Percentiles rank a stretch among this genome's conserved stretches.
These are phyloP conservation scores for Cercospora berteroae DNA, from an alignment of 2,329 filamentous ascomycete genomes.

Conservation along the genomic window DNA sequence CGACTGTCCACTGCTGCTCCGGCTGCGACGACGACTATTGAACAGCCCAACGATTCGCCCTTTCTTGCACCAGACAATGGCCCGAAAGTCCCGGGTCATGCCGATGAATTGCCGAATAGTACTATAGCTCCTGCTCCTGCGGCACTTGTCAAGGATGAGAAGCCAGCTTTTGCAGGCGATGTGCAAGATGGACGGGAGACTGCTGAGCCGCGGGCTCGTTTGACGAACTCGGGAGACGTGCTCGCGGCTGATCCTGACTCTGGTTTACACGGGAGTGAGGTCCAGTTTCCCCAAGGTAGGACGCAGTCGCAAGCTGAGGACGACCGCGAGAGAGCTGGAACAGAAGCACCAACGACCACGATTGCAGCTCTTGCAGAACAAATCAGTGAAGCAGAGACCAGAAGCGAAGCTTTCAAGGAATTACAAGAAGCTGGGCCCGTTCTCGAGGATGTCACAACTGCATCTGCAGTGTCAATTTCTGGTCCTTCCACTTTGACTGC, in stretches of 20 bases:
- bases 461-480: too few relatives aligned
- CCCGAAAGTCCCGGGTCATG: neutral
- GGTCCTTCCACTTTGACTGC: neutral
- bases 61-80: neutral
- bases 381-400: conserved; percentile 7
- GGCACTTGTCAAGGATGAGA: neutral
- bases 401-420: conserved; percentile 7
- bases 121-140: neutral
- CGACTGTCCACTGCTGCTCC: neutral
- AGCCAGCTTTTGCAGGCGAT: neutral
- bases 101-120: neutral
- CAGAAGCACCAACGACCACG: neutral
- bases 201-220: neutral
- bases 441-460: neutral
- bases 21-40: neutral
- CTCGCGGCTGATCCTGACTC: neutral
- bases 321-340: neutral
- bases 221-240: neutral
- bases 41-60: neutral
- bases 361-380: conserved; percentile 9
- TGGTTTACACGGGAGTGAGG: neutral
- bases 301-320: neutral
- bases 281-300: neutral
- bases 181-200: neutral
- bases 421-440: conserved; percentile 1